Percentiles rank a stretch among this genome's conserved stretches.
These are phyloP conservation scores for Sclerotinia borealis DNA, from an alignment of 2,329 filamentous ascomycete genomes.

Conservation along the genomic window DNA sequence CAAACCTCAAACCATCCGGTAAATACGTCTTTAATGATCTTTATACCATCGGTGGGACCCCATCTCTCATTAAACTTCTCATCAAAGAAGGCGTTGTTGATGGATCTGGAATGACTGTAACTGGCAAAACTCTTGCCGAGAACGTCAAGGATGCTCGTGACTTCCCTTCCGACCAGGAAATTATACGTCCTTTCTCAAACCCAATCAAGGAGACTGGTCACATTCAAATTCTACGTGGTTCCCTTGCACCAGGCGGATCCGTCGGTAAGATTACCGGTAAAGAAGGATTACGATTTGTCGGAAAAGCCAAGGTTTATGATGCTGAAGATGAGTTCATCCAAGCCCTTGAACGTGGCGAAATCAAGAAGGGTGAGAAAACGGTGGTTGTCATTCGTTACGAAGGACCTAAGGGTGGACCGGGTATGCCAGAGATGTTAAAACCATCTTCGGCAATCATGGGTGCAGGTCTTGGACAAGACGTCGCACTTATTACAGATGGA, in stretches of 20 bases:
- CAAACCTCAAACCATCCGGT: conserved; percentile 73
- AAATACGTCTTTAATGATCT: conserved; percentile 57
- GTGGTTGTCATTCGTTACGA: conserved; percentile 72
- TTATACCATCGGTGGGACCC: conserved; percentile 50
- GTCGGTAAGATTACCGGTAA: conserved; percentile 76
- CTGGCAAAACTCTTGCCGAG: conserved; percentile 51
- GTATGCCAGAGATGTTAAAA: conserved; percentile 71
- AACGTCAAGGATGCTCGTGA: conserved; percentile 53
- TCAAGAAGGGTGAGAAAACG: conserved; percentile 71
- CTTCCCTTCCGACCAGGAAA: conserved; percentile 63
- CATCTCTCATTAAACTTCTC: conserved; percentile 51
- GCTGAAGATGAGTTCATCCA: conserved; percentile 62
- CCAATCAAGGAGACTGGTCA: conserved; percentile 68
- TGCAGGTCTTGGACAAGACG: conserved; percentile 61
- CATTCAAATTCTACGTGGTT: conserved; percentile 66
- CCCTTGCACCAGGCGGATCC: conserved; percentile 61
- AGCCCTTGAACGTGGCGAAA: conserved; percentile 59
- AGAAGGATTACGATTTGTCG: conserved; percentile 61
- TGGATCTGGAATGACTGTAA: conserved; percentile 54
- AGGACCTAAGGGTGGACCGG: conserved; percentile 66
- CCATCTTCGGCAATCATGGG: conserved; percentile 69
- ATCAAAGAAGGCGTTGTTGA: conserved; percentile 53
- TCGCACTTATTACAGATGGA: conserved; percentile 68
- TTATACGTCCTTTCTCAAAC: conserved; percentile 61
- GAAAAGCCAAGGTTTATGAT: conserved; percentile 66